Evolutionary conservation across 768 basidiomycete genomes (phyloP).

Genomic region (Gelatoporia subvermispora): DNA sequence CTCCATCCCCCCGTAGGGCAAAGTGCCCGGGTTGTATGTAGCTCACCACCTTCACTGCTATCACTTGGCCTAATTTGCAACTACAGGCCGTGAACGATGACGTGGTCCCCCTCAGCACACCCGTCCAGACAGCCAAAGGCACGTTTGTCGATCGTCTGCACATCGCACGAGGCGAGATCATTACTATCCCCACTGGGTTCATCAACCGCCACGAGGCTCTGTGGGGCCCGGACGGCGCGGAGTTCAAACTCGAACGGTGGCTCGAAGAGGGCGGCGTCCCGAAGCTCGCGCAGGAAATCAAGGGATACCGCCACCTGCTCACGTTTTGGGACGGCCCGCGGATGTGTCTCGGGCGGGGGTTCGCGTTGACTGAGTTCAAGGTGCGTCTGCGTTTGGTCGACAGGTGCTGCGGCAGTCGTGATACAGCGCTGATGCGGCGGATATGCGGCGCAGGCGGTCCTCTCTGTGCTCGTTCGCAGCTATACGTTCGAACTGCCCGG

Average conservation of each 20-base stretch:
- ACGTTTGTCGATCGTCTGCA: conserved; percentile 24
- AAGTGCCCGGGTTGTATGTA: conserved; percentile 33
- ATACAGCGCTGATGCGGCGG: too few relatives aligned
- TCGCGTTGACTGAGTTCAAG: conserved; percentile 40
- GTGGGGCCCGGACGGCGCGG: conserved; percentile 41
- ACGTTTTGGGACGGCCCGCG: conserved; percentile 43
- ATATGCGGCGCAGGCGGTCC: conserved; percentile 38
- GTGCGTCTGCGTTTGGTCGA: conserved; percentile 15
- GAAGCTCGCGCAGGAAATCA: conserved; percentile 27
- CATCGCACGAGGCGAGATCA: conserved; percentile 34
- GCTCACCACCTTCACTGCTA: neutral
- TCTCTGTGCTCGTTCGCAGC: conserved; percentile 37
- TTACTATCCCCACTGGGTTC: conserved; percentile 33
- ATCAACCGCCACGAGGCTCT: conserved; percentile 36
- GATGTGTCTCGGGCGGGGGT: conserved; percentile 40
- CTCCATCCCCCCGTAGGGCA: conserved; percentile 37
- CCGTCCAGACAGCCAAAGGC: conserved; percentile 26
- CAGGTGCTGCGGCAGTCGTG: too few relatives aligned
- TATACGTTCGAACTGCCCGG: conserved; percentile 36
- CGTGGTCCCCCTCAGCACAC: conserved; percentile 31
- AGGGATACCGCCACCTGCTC: conserved; percentile 35
- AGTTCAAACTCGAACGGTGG: conserved; percentile 44
- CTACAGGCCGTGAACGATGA: conserved; percentile 37
- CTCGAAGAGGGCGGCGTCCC: conserved; percentile 24
- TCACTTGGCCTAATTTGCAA: too few relatives aligned